Evolutionary conservation across 345 rosid genomes (phyloP).

Genomic region (Capsella bursapastoris): DNA sequence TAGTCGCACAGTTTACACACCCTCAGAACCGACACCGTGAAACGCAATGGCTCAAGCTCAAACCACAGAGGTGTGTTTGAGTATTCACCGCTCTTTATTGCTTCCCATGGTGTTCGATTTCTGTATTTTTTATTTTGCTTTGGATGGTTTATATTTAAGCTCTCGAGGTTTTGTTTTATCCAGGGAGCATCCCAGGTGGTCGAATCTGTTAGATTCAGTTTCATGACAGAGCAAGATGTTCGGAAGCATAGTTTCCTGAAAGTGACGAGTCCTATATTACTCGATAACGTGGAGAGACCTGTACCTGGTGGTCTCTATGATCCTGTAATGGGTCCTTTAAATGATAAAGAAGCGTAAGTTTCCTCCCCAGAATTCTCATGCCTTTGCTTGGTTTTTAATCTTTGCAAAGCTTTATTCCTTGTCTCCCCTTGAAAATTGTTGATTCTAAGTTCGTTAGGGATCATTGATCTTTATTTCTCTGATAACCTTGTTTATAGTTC

Average conservation of each 20-base stretch:
- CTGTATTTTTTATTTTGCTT: background rate
- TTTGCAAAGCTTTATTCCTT: background rate
- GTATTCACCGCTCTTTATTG: background rate
- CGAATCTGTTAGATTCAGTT: conserved; percentile 53
- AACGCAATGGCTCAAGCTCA: conserved; percentile 44
- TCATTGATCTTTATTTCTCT: too few species aligned
- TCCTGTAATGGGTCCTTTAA: conserved; percentile 55
- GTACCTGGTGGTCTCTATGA: conserved; percentile 66
- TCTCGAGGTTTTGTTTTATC: conserved; percentile 10
- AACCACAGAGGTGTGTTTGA: conserved; percentile 40
- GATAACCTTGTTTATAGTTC: background rate
- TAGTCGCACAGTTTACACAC: background rate
- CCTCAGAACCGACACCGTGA: background rate
- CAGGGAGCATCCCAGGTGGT: conserved; percentile 60
- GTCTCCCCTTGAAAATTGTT: conserved; percentile 5
- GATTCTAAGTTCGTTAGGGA: conserved; percentile 8
- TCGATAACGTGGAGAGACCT: conserved; percentile 53
- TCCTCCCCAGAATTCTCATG: background rate
- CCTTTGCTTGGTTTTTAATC: background rate
- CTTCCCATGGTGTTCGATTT: conserved; percentile 2
- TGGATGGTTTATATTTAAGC: conserved; percentile 4
- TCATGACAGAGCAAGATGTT: conserved; percentile 63
- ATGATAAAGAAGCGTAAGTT: conserved; percentile 51
- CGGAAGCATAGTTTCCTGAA: conserved; percentile 54
- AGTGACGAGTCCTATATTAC: conserved; percentile 51